phyloP scores from a whole-genome alignment of 352 stramenopile genomes.

The Phytophthora pini region DNA sequence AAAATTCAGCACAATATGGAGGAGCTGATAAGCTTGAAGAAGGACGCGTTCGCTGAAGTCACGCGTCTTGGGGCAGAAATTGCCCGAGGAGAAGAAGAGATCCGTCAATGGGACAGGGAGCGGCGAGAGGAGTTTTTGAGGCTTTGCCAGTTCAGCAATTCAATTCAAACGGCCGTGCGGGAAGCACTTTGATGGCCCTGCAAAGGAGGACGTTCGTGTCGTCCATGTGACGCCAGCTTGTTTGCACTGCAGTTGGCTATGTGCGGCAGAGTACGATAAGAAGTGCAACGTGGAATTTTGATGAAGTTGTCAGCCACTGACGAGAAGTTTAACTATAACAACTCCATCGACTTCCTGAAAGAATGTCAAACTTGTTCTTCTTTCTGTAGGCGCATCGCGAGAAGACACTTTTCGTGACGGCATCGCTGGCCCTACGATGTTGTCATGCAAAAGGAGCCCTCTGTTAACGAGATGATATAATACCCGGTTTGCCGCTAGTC shows the following conservation, averaged over 20 bases:
- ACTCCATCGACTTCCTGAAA: not conserved
- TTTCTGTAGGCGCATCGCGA: no score
- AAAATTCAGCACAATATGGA: slow-evolving; percentile 60
- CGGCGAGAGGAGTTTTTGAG: slow-evolving; percentile 53
- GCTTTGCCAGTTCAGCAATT: slow-evolving; percentile 61
- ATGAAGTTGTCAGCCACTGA: slow-evolving; percentile 1
- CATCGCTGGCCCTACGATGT: not conserved
- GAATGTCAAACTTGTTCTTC: no score
- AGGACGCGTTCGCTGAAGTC: slow-evolving; percentile 57
- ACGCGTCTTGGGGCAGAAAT: slow-evolving; percentile 60
- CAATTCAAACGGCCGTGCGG: slow-evolving; percentile 50
- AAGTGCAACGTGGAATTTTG: slow-evolving; percentile 10
- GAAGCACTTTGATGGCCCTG: slow-evolving; percentile 29
- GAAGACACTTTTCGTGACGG: no score
- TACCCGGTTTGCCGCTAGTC: not conserved
- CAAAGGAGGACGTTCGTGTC: slow-evolving; percentile 1
- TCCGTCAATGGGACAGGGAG: slow-evolving; percentile 52
- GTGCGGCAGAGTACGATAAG: slow-evolving; percentile 25
- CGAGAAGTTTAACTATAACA: slow-evolving; percentile 3
- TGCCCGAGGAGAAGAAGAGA: slow-evolving; percentile 39
- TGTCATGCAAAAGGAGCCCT: slow-evolving; percentile 10
- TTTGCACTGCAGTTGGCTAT: slow-evolving; percentile 3
- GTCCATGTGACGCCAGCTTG: slow-evolving; percentile 11
- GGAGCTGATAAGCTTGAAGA: slow-evolving; percentile 61
- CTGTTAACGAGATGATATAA: slow-evolving; percentile 14